phyloP scores from a whole-genome alignment of 768 basidiomycete species.

The Russula abietina region DNA sequence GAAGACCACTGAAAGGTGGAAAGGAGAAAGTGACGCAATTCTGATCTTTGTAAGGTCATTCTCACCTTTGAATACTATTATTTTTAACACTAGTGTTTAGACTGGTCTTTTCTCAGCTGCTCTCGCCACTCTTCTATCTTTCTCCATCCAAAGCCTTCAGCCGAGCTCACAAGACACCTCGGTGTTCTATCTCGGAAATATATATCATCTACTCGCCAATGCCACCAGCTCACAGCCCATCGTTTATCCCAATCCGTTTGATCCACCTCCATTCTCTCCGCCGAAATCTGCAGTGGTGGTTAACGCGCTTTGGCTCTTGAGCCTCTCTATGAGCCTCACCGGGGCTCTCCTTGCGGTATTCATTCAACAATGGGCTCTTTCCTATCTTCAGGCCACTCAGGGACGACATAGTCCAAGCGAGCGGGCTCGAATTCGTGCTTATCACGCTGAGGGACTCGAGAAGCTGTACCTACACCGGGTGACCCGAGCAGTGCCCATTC shows the following conservation, averaged over 20 bases:
- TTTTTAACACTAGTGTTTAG: not conserved
- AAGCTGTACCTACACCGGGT: constrained; percentile 37
- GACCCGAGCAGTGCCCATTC: constrained; percentile 30
- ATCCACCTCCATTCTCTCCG: constrained; percentile 15
- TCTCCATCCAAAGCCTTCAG: constrained; percentile 11
- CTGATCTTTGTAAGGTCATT: constrained; percentile 13
- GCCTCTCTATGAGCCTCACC: constrained; percentile 36
- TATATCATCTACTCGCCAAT: not conserved
- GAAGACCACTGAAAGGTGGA: constrained; percentile 14
- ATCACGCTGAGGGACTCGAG: constrained; percentile 34
- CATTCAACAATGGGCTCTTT: constrained; percentile 43
- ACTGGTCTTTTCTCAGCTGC: constrained; percentile 22
- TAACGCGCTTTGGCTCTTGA: constrained; percentile 41
- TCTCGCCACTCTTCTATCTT: constrained; percentile 13
- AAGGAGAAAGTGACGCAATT: constrained; percentile 16
- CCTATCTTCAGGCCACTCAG: constrained; percentile 23
- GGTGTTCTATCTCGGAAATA: constrained; percentile 8
- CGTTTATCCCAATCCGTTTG: not conserved
- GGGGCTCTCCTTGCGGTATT: constrained; percentile 42
- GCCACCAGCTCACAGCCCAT: not conserved
- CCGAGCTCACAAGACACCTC: not conserved
- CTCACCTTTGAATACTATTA: not conserved
- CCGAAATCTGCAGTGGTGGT: constrained; percentile 33
- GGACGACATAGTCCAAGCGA: constrained; percentile 27
- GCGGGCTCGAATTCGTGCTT: constrained; percentile 41